A percentile compares a stretch with the other conserved stretches of the same genome.
Evolutionary conservation across 768 basidiomycete genomes (phyloP).

Genomic region (Agrocybe chaxingu): DNA sequence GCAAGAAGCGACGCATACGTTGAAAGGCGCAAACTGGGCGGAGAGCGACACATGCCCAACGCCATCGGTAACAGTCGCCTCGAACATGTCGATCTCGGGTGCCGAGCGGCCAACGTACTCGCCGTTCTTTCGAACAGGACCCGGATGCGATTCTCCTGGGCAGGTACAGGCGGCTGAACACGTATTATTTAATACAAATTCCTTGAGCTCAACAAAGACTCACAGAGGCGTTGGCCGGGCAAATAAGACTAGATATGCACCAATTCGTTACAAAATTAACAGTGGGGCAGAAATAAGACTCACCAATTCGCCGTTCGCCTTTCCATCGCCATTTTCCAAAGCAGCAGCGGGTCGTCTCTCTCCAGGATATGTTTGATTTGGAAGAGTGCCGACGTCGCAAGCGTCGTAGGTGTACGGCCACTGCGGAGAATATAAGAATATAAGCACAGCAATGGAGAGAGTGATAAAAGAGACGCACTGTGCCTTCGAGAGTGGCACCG

Average conservation of each 20-base stretch:
- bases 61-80: constrained; percentile 39
- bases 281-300: constrained; percentile 1
- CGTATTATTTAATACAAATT: background rate
- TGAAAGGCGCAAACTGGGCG: constrained; percentile 56
- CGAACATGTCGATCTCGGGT: constrained; percentile 67
- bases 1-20: constrained; percentile 30
- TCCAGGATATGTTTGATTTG: constrained; percentile 72
- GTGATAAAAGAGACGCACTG: too few relatives aligned
- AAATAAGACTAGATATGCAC: constrained; percentile 50
- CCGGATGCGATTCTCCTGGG: constrained; percentile 38
- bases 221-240: constrained; percentile 51
- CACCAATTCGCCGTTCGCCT: constrained; percentile 34
- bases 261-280: background rate
- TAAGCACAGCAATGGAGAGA: background rate
- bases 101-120: constrained; percentile 56
- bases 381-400: constrained; percentile 75
- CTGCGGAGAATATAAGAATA: constrained; percentile 14
- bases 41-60: constrained; percentile 41
- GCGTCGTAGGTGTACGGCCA: constrained; percentile 67
- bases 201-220: background rate
- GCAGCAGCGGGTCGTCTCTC: constrained; percentile 42
- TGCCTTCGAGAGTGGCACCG: too few relatives aligned
- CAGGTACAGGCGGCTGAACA: constrained; percentile 34
- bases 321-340: constrained; percentile 35
- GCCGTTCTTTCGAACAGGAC: constrained; percentile 40